Base-by-base conservation (phyloP, 192 early-diverging fungal genomes). In the Linderina pennispora region DNA sequence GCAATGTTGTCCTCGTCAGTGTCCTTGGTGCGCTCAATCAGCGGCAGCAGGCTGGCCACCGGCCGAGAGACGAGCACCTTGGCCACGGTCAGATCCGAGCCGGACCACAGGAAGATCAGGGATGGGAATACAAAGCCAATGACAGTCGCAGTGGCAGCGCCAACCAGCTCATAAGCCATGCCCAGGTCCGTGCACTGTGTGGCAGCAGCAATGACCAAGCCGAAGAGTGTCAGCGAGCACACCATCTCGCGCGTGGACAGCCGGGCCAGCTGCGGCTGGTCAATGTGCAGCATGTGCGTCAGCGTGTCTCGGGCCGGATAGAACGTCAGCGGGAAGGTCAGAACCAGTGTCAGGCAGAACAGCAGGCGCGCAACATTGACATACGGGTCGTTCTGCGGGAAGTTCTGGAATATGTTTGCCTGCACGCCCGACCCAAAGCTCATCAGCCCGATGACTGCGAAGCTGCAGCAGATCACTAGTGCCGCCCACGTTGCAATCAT, bases 391-490 rank as follows among this genome's bases (percentile, higher is more conserved):
- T 69, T 62, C 1, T 34, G 16, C 0, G 75, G 71, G 48, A 79
- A 79, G 26, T 61, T 75, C 25, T 71, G 65, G 50, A 79, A 77
- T 36, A 79, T 56, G 32, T 79, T 79, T 24, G 76, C 57, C 24
- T 58, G 11, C 6, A 72, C 72, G 46, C 65, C 66, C n/a, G 50
- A 42, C 20, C 77, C 77, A 47, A 79, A 79, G 13, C 51, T 51
- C 20, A 79, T 23, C 34, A 68, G 75, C 8, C 77, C 77, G 44
- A 75, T 50, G 19, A 67, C 40, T 9, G 72, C 77, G 64, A 79
- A 79, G 13, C 50, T 36, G 32, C 72, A 72, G 1, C 68, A 77
- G 19, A 67, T 62, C 7, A 50, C 13, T 65, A 75, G 70, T 15
- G 64, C 63, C 6, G 53, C 23, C 0, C 43, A 55, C 3, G 68